Percentiles rank a stretch among this genome's conserved stretches.
Conservation (phyloP, 352 stramenopile genomes). For the Globisporangium carolinianum region DNA sequence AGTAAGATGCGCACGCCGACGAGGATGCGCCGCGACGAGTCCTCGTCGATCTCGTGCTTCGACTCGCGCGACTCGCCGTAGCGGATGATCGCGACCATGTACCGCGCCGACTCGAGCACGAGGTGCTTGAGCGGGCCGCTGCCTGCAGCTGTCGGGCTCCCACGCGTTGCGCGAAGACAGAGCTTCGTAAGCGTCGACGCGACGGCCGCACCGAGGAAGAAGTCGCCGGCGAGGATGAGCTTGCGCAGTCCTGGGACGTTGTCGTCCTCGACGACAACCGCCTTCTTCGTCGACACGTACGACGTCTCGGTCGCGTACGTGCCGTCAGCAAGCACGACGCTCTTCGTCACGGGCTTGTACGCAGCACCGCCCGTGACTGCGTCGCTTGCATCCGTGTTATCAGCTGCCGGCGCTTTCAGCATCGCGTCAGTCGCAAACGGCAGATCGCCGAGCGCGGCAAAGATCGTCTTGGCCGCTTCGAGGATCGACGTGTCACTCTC, state of each 20-base stretch:
- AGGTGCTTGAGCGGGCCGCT: slow-evolving; percentile 54
- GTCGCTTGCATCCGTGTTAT: slow-evolving; percentile 11
- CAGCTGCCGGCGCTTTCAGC: slow-evolving; percentile 27
- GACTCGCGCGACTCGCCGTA: slow-evolving; percentile 68
- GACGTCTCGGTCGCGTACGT: slow-evolving; percentile 99
- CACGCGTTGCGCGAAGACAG: slow-evolving; percentile 84
- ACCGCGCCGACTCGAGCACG: slow-evolving; percentile 61
- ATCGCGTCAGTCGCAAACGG: slow-evolving; percentile 59
- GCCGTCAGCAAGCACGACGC: slow-evolving; percentile 97
- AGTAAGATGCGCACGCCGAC: slow-evolving; percentile 93
- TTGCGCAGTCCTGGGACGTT: slow-evolving; percentile 75
- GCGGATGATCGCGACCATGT: slow-evolving; percentile 68
- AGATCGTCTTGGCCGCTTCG: slow-evolving; percentile 80
- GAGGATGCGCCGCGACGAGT: slow-evolving; percentile 94
- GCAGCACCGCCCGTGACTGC: slow-evolving; percentile 23
- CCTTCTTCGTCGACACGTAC: slow-evolving; percentile 49
- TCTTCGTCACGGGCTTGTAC: slow-evolving; percentile 94
- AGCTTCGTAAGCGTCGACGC: slow-evolving; percentile 96
- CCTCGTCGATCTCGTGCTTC: slow-evolving; percentile 88
- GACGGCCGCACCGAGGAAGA: slow-evolving; percentile 94
- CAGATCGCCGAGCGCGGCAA: slow-evolving; percentile 77
- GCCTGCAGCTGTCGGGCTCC: slow-evolving; percentile 30
- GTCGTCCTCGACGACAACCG: slow-evolving; percentile 48
- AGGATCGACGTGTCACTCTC: slow-evolving; percentile 73
- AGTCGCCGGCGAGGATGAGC: slow-evolving; percentile 91